A percentile compares a stretch with the other conserved stretches of the same genome.
Evolutionary conservation across 148 eudicot species (phyloP).

Genomic region (Diospyros lotus): DNA sequence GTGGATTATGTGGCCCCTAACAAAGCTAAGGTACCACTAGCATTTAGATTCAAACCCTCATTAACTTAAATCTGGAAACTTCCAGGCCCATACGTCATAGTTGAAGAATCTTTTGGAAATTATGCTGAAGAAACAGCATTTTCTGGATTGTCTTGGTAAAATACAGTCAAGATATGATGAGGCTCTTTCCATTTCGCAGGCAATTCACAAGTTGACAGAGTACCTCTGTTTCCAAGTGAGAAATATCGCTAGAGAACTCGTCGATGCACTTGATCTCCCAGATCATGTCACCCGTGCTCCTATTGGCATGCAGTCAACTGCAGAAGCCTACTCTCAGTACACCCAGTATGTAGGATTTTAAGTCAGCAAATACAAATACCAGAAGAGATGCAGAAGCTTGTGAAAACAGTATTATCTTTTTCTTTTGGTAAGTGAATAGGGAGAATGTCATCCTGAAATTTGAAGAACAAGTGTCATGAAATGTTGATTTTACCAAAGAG

Average conservation of each 20-base stretch:
- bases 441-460: not conserved
- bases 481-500: no score
- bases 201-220: constrained; percentile 81
- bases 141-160: no score
- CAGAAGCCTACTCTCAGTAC: constrained; percentile 74
- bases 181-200: constrained; percentile 43
- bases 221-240: constrained; percentile 87
- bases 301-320: constrained; percentile 73
- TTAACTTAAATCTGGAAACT: no score
- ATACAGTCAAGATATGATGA: no score
- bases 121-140: not conserved
- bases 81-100: no score
- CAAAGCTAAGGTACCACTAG: constrained; percentile 78
- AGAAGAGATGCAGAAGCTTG: not conserved
- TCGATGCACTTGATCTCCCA: constrained; percentile 88
- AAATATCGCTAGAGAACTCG: constrained; percentile 80
- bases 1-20: constrained; percentile 97
- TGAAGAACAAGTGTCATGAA: not conserved
- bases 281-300: constrained; percentile 89
- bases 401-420: no score
- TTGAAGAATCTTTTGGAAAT: no score
- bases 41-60: not conserved
- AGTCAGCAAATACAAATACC: not conserved
- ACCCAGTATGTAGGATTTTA: constrained; percentile 72
- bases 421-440: not conserved